Base-by-base conservation (phyloP, 495 filamentous ascomycete species). In the Annulohypoxylon bovei region DNA sequence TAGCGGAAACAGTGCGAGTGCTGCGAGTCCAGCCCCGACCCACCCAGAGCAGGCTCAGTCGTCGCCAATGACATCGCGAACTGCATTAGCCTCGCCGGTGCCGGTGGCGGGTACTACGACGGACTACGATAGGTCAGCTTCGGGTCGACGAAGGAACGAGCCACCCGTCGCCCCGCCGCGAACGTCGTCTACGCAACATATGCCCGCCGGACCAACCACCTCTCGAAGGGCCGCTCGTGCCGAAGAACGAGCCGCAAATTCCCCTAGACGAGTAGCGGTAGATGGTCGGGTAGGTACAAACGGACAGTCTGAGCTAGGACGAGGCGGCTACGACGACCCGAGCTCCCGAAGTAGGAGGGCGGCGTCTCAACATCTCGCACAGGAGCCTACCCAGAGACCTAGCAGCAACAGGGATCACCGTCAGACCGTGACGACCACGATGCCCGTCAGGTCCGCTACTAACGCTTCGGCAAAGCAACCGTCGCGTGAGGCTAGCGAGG, bases 401-500 rank as follows among this genome's bases (percentile, higher is more conserved):
- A 83, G 80, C 61, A 82, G 80, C 64, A 80, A 80, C 49, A 75
- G 81, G 62, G 86, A 88, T 52, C 75, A 82, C 35, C 83, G 86
- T 47, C 70, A 82, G n/a, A 78, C 79, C n/a, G 76, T 78, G 14
- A 68, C 78, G 30, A 68, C 78, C 32, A 78, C 71, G 52, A 71
- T 84, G 76, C 78, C 82, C 69, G 70, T 84, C 77, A 75, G 83
- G 74, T 46, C 83, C 74, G 4, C 66, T 35, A 70, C 71, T 0
- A 60, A 72, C 6, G 25, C 66, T 23, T 75, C 78, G 33, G 81
- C 75, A 66, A 87, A 82, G 39, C 82, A 81, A 28, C 83, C 85
- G 4, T 87, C 86, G 14, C 83, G 88, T 59, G 88, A 91, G 74
- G 84, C 88, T 30, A 89, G 87, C 77, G 87, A 90, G 49, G 88